Percentiles rank a stretch among this genome's conserved stretches.
These are phyloP conservation scores for Solanum virginianum DNA, from an alignment of 257 asterid species.

Conservation along the genomic window DNA sequence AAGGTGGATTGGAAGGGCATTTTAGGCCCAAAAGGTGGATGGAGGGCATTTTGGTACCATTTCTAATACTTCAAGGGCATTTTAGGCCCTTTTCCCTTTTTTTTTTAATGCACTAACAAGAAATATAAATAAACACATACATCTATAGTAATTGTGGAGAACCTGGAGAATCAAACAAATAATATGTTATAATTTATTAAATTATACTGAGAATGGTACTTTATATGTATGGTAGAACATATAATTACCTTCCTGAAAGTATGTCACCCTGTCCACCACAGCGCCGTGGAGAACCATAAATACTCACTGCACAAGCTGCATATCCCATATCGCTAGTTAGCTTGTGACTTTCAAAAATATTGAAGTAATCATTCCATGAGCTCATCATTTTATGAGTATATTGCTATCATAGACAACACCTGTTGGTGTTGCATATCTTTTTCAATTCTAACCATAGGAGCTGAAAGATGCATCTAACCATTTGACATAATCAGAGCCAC, in stretches of 20 bases:
- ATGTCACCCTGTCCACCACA: constrained; percentile 99
- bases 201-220: background rate
- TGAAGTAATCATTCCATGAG: background rate
- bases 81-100: no score
- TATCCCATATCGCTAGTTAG: background rate
- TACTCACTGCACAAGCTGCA: constrained; percentile 58
- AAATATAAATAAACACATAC: background rate
- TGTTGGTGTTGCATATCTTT: background rate
- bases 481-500: background rate
- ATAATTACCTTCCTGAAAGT: constrained; percentile 77
- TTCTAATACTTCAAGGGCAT: no score
- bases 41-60: no score
- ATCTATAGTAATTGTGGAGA: background rate
- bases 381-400: background rate
- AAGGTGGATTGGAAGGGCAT: no score
- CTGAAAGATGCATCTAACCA: background rate
- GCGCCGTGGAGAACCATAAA: constrained; percentile 89
- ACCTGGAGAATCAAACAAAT: background rate
- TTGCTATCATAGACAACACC: background rate
- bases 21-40: no score
- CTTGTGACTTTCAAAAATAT: background rate
- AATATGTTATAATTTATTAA: background rate
- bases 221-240: background rate
- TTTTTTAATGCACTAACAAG: background rate
- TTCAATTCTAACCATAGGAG: background rate